phyloP scores from a whole-genome alignment of 495 filamentous ascomycete genomes.

The Cryomyces minteri region DNA sequence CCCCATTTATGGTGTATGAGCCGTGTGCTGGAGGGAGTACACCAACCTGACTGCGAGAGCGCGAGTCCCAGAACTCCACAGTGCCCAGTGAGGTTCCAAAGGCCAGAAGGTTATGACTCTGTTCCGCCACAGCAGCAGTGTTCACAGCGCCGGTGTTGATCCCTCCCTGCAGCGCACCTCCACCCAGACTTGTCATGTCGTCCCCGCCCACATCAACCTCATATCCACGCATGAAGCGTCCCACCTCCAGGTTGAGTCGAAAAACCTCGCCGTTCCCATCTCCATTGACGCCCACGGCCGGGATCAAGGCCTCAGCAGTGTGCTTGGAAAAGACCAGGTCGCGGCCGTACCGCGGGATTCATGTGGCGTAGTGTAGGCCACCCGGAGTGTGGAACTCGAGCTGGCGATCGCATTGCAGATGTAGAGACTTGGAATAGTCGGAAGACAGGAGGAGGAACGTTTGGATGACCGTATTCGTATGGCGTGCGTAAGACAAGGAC shows the following conservation, averaged over 20 bases:
- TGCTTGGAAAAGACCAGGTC: slow-evolving; percentile 73
- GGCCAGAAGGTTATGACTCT: slow-evolving; percentile 75
- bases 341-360: slow-evolving; percentile 81
- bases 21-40: slow-evolving; percentile 28
- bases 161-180: slow-evolving; percentile 60
- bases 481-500: slow-evolving; percentile 78
- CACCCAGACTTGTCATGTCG: slow-evolving; percentile 41
- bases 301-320: slow-evolving; percentile 73
- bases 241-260: slow-evolving; percentile 74
- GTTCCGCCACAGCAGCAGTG: slow-evolving; percentile 71
- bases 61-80: slow-evolving; percentile 89
- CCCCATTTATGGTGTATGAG: slow-evolving; percentile 18
- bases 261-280: slow-evolving; percentile 85
- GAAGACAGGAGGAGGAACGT: slow-evolving; percentile 83
- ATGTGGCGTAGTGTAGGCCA: slow-evolving; percentile 72
- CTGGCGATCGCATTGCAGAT: slow-evolving; percentile 78
- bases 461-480: slow-evolving; percentile 84
- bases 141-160: slow-evolving; percentile 75
- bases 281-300: slow-evolving; percentile 68
- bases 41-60: slow-evolving; percentile 65
- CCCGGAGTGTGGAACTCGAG: slow-evolving; percentile 87
- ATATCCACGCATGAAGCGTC: slow-evolving; percentile 70
- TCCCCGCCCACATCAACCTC: slow-evolving; percentile 77
- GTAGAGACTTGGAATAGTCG: slow-evolving; percentile 88
- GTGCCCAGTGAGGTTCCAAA: slow-evolving; percentile 95